Percentiles rank a stretch among this genome's conserved stretches.
These are phyloP conservation scores for Yamadazyma pseudoaaseri DNA, from an alignment of 1,139 yeast genomes.

Conservation along the genomic window DNA sequence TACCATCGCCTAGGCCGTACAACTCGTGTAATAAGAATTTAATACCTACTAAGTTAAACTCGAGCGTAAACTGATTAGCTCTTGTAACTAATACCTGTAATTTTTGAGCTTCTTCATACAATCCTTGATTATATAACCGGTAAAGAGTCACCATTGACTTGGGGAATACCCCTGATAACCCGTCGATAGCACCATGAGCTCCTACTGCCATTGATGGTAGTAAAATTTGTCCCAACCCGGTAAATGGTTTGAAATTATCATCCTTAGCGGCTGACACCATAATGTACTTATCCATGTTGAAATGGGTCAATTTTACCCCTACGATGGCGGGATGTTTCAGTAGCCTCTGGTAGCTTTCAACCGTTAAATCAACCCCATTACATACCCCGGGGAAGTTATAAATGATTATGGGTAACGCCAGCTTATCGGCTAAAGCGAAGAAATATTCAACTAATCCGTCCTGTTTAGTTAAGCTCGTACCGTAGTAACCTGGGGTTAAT, in stretches of 20 bases:
- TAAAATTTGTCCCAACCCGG: constrained; percentile 50
- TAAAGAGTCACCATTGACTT: constrained; percentile 36
- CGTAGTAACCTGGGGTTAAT: constrained; percentile 34
- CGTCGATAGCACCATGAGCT: constrained; percentile 47
- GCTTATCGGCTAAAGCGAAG: constrained; percentile 26
- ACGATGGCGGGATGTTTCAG: constrained; percentile 31
- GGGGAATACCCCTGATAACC: constrained; percentile 44
- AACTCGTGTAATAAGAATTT: constrained; percentile 25
- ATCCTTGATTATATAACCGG: constrained; percentile 23
- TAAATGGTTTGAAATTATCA: constrained; percentile 34
- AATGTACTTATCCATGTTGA: constrained; percentile 36
- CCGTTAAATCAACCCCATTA: constrained; percentile 35
- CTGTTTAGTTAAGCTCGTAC: constrained; percentile 30
- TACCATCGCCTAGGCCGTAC: constrained; percentile 18
- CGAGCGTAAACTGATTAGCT: constrained; percentile 40
- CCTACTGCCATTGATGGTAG: constrained; percentile 45
- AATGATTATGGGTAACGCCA: constrained; percentile 31
- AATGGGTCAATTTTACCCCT: constrained; percentile 40
- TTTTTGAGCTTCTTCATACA: constrained; percentile 35
- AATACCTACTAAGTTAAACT: constrained; percentile 46
- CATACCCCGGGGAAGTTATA: constrained; percentile 42
- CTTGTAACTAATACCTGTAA: constrained; percentile 38
- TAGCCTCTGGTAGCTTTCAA: constrained; percentile 32
- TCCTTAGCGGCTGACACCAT: constrained; percentile 33
- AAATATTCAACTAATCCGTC: constrained; percentile 35